Evolutionary conservation across 352 stramenopile species (phyloP), one percentile per base, ranked within the genome.

Genomic region (Globisporangium echinulatum): DNA sequence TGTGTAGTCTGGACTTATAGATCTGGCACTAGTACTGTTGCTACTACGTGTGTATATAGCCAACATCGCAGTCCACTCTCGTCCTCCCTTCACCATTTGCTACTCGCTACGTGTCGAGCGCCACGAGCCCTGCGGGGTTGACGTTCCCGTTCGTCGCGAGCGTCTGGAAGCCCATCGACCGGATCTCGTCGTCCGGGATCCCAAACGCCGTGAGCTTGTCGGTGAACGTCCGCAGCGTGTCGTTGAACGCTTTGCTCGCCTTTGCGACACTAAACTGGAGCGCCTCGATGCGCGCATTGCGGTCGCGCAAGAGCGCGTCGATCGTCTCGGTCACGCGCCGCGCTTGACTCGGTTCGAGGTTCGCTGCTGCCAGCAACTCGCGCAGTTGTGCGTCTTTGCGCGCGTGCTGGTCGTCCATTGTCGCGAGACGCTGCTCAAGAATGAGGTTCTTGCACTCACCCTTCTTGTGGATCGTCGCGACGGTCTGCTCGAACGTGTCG

Each of bases 371-470:
- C n/a, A 91, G 57, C 52, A 90, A 77, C 61, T 92, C 82, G 36
- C 85, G 77, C 52, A 88, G 67, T 52, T 90, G 79, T 25, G 64
- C 67, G 14, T 79, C 75, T 61, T 97, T 92, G 47, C 87, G 81
- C 36, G 84, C 70, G 58, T 90, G 76, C 59, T 92, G 79, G 40
- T 88, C 74, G 51, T 85, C 77, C 72, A 92, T 89, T 5, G 68
- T 70, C 10, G 74, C 58, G 9, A 97, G 68, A 6, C 85, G 82
- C 58, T 97, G 86, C 67, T 97, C 88, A 36, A 94, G 61, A 9
- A 94, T 77, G 25, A 96, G 70, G 71, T 96, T 97, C 60, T 95
- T 90, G 70, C 92, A 94, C 64, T 98, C 90, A 40, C 84, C 76
- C 53, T 96, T 94, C 66, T 92, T 88, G 71, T 97, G 87, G 17